Evolutionary conservation across 2,329 filamentous ascomycete genomes (phyloP).

Genomic region (Conoideocrella luteorostrata): DNA sequence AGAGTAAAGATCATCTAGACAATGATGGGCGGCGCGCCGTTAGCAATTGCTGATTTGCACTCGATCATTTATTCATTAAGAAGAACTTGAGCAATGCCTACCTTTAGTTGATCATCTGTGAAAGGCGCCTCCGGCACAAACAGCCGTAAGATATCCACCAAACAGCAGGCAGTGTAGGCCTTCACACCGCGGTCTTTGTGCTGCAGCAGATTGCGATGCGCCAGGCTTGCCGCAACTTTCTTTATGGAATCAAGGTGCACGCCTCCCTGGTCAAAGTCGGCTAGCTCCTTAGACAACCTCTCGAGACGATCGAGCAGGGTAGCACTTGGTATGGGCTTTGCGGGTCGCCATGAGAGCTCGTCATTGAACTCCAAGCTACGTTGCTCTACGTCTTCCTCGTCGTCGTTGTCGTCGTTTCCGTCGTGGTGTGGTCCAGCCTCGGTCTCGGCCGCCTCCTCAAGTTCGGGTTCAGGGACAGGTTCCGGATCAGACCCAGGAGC

Average conservation of each 20-base stretch:
- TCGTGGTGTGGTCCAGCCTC: background rate
- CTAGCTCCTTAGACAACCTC: constrained; percentile 73
- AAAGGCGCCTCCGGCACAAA: constrained; percentile 95
- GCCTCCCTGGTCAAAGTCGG: constrained; percentile 80
- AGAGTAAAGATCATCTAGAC: constrained; percentile 83
- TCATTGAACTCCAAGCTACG: constrained; percentile 70
- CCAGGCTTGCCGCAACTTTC: constrained; percentile 79
- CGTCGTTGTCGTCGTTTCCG: constrained; percentile 2
- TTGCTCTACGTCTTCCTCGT: constrained; percentile 11
- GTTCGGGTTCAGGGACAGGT: constrained; percentile 5
- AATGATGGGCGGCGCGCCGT: constrained; percentile 4
- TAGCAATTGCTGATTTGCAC: constrained; percentile 3
- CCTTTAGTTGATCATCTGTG: constrained; percentile 83
- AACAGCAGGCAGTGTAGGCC: constrained; percentile 79
- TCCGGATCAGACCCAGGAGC: constrained; percentile 14
- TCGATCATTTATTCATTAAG: background rate
- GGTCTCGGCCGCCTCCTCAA: constrained; percentile 5
- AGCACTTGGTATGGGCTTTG: constrained; percentile 77
- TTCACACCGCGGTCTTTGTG: constrained; percentile 94
- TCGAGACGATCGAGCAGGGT: constrained; percentile 79
- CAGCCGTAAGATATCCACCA: constrained; percentile 87
- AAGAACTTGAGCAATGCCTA: constrained; percentile 31
- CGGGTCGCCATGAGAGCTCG: constrained; percentile 83
- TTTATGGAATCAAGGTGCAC: constrained; percentile 76
- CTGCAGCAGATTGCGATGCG: constrained; percentile 70